Percentiles rank a stretch among this genome's conserved stretches.
These are phyloP conservation scores for Paraphoma chrysanthemicola DNA, from an alignment of 2,329 filamentous ascomycete species.

Conservation along the genomic window DNA sequence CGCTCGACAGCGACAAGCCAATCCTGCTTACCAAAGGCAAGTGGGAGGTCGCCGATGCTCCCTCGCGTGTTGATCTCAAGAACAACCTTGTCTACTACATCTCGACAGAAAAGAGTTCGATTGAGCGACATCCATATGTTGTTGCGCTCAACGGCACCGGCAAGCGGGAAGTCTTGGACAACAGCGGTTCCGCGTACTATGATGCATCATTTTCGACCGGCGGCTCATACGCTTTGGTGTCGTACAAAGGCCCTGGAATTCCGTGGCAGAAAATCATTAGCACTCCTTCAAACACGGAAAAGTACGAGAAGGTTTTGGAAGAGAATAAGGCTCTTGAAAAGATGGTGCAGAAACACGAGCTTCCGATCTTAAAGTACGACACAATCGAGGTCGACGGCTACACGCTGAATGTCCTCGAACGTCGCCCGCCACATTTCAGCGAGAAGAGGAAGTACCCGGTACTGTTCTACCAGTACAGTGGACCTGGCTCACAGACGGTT, in stretches of 20 bases:
- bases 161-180: conserved; percentile 76
- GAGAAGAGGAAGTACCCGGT: conserved; percentile 87
- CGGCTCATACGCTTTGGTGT: conserved; percentile 82
- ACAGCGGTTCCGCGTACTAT: conserved; percentile 77
- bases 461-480: conserved; percentile 93
- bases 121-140: conserved; percentile 89
- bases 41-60: conserved; percentile 91
- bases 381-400: conserved; percentile 85
- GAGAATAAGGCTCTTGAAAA: conserved; percentile 75
- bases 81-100: conserved; percentile 92
- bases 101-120: conserved; percentile 84
- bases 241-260: conserved; percentile 82
- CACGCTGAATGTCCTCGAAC: conserved; percentile 77
- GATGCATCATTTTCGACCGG: conserved; percentile 81
- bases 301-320: conserved; percentile 76
- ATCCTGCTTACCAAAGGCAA: conserved; percentile 84
- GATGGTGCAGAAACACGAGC: conserved; percentile 75
- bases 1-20: conserved; percentile 82
- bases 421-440: conserved; percentile 88
- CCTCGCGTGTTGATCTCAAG: conserved; percentile 82
- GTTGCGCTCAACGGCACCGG: conserved; percentile 82
- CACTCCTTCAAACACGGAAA: conserved; percentile 71
- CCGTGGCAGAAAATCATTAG: conserved; percentile 92
- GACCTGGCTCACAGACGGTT: conserved; percentile 90
- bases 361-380: conserved; percentile 83